phyloP scores from a whole-genome alignment of 176 grass and related monocot species.

The Alopecurus myosuroides region DNA sequence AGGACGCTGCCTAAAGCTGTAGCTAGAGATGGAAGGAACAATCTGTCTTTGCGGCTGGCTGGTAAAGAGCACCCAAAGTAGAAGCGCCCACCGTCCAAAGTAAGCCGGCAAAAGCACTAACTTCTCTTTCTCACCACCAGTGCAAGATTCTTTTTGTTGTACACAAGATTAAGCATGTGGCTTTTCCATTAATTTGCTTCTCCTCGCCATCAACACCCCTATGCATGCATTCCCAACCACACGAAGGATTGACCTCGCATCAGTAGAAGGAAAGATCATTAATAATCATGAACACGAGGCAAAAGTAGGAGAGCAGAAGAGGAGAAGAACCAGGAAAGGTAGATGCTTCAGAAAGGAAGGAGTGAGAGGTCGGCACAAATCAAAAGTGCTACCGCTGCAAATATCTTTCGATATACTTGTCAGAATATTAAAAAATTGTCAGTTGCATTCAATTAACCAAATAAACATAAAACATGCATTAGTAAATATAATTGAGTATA shows the following conservation, averaged over 20 bases:
- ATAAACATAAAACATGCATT: no score
- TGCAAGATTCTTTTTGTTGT: background rate
- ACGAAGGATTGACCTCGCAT: no score
- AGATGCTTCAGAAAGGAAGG: background rate
- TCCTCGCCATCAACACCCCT: background rate
- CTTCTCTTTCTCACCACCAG: background rate
- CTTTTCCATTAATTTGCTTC: background rate
- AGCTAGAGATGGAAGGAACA: background rate
- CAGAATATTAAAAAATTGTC: no score
- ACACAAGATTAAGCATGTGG: background rate
- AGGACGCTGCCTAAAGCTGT: no score
- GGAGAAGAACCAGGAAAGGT: background rate
- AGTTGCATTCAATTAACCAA: no score
- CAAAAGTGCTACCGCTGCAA: no score
- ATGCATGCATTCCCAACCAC: background rate
- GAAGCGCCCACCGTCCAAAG: background rate
- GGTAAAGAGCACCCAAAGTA: background rate
- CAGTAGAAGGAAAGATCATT: no score
- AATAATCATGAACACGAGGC: background rate
- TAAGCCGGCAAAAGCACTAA: background rate
- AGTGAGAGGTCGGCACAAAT: background rate
- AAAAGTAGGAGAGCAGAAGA: background rate
- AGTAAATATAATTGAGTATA: no score
- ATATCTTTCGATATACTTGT: no score
- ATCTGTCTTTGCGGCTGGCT: background rate